A percentile compares a stretch with the other conserved stretches of the same genome.
phyloP scores from a whole-genome alignment of 2,329 filamentous ascomycete genomes.

The Cladosporium sp. region DNA sequence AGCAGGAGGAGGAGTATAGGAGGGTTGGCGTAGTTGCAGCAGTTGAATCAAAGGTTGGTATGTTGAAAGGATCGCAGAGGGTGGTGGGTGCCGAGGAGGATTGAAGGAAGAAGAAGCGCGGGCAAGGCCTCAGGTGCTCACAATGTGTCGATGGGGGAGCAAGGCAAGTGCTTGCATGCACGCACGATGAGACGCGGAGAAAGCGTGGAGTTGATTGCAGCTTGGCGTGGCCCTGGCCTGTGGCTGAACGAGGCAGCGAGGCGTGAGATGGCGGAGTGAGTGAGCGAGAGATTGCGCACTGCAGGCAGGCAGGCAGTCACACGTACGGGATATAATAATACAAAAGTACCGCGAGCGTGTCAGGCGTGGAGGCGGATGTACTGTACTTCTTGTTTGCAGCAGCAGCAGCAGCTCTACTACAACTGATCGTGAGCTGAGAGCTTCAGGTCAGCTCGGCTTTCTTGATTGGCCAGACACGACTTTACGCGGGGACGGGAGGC shows the following conservation, averaged over 20 bases:
- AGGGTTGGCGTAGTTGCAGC: background rate
- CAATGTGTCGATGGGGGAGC: conserved; percentile 16
- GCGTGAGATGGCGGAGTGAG: background rate
- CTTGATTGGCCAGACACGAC: background rate
- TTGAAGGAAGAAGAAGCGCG: background rate
- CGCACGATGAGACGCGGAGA: conserved; percentile 14
- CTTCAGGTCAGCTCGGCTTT: background rate
- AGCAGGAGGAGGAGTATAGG: background rate
- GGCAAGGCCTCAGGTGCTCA: background rate
- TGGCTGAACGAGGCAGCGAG: conserved; percentile 2
- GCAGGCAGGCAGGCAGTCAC: conserved; percentile 10
- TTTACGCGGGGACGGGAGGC: conserved; percentile 4
- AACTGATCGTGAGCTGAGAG: conserved; percentile 15
- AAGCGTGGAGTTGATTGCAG: conserved; percentile 5
- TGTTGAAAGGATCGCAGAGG: background rate
- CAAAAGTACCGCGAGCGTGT: background rate
- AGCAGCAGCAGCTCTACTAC: background rate
- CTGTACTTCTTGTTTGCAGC: background rate
- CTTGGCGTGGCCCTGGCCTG: background rate
- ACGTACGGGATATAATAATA: background rate
- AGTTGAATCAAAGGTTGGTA: background rate
- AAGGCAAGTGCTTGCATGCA: conserved; percentile 16
- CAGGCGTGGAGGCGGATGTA: background rate
- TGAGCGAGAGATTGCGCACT: background rate
- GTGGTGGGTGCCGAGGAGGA: background rate